These are phyloP conservation scores for Tolypocladium album DNA, from an alignment of 2,329 filamentous ascomycete genomes.

Conservation along the genomic window DNA sequence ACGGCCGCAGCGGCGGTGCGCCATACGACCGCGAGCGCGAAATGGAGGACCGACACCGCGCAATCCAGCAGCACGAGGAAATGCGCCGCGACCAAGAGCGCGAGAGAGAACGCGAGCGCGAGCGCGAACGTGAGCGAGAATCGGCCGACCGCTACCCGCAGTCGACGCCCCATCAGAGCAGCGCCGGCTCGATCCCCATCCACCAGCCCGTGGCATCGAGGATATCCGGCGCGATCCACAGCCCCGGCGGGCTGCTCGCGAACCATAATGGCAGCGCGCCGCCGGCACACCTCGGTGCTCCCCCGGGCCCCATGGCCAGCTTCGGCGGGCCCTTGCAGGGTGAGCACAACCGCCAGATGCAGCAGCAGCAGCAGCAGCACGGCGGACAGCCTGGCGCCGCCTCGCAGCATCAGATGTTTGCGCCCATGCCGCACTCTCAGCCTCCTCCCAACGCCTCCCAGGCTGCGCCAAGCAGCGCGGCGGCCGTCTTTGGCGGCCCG, in stretches of 20 bases:
- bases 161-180: constrained; percentile 69
- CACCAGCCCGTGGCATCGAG: constrained; percentile 89
- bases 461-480: constrained; percentile 47
- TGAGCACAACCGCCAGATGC: constrained; percentile 40
- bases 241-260: constrained; percentile 77
- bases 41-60: constrained; percentile 36
- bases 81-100: constrained; percentile 36
- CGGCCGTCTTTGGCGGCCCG: constrained; percentile 59
- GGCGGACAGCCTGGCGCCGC: constrained; percentile 34
- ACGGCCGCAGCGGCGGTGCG: constrained; percentile 26
- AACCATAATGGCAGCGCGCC: constrained; percentile 54
- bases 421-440: constrained; percentile 39
- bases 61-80: constrained; percentile 35
- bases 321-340: constrained; percentile 46
- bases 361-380: constrained; percentile 34
- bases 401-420: constrained; percentile 46
- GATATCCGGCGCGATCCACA: constrained; percentile 73
- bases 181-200: constrained; percentile 77
- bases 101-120: constrained; percentile 55
- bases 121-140: constrained; percentile 51
- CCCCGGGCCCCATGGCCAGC: constrained; percentile 35
- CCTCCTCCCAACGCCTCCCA: constrained; percentile 41
- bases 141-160: constrained; percentile 57
- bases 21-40: constrained; percentile 38
- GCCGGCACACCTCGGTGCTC: constrained; percentile 39